Evolutionary conservation across 768 basidiomycete genomes (phyloP).

Genomic region (Dictyophora rubrovolvata): DNA sequence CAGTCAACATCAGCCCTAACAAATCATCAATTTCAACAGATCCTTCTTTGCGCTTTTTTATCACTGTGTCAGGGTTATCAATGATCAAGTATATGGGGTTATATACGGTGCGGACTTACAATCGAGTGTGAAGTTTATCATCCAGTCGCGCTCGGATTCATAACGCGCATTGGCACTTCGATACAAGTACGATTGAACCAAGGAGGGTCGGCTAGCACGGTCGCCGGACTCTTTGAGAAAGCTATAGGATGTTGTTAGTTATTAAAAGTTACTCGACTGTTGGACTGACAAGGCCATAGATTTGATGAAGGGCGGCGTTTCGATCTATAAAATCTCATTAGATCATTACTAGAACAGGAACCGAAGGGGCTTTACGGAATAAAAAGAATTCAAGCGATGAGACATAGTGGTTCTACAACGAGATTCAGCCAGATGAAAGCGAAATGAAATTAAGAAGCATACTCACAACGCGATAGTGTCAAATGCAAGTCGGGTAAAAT

Average conservation of each 20-base stretch:
- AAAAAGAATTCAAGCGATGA: conserved; percentile 36
- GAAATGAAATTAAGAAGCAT: conserved; percentile 28
- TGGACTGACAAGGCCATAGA: conserved; percentile 23
- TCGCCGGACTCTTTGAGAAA: conserved; percentile 29
- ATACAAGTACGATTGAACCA: conserved; percentile 26
- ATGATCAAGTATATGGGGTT: neutral
- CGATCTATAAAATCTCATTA: conserved; percentile 16
- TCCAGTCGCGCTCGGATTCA: conserved; percentile 29
- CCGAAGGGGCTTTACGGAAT: conserved; percentile 19
- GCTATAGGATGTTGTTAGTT: conserved; percentile 15
- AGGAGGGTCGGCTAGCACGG: conserved; percentile 25
- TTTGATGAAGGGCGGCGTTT: conserved; percentile 28
- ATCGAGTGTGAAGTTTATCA: conserved; percentile 31
- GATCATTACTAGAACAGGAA: neutral
- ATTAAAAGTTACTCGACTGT: neutral
- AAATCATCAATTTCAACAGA: conserved; percentile 33
- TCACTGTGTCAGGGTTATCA: conserved; percentile 12
- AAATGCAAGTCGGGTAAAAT: conserved; percentile 38
- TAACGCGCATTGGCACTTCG: conserved; percentile 27
- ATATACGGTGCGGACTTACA: conserved; percentile 20
- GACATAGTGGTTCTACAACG: neutral
- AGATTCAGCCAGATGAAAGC: neutral
- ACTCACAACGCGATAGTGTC: conserved; percentile 34
- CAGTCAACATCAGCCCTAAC: conserved; percentile 35
- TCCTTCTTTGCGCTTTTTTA: conserved; percentile 28